Conservation (phyloP, 306 rosid genomes). For the Quercus dentata region DNA sequence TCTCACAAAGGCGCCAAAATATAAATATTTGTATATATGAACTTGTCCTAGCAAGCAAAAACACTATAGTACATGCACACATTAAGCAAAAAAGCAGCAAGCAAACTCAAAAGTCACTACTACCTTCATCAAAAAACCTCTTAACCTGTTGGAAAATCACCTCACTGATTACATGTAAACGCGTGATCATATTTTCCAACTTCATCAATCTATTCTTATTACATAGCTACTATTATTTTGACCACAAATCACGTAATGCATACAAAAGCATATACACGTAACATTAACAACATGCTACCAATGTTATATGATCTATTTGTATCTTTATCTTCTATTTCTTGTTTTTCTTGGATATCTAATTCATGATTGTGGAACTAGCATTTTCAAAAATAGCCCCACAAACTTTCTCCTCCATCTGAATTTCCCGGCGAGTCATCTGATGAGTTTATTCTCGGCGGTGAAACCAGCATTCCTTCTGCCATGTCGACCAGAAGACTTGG, state of each 20-base stretch:
- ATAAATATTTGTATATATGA: too few species aligned
- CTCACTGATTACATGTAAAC: not conserved
- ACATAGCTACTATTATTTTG: not conserved
- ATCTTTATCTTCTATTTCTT: not conserved
- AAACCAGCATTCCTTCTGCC: conserved; percentile 91
- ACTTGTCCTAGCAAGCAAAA: not conserved
- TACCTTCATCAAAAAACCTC: not conserved
- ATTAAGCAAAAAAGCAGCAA: not conserved
- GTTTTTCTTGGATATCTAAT: not conserved
- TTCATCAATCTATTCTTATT: not conserved
- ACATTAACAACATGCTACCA: not conserved
- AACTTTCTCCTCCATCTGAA: conserved; percentile 38
- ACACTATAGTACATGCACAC: not conserved
- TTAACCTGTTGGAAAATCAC: not conserved
- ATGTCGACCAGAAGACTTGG: conserved; percentile 77
- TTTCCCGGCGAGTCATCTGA: conserved; percentile 40
- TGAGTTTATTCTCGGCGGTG: conserved; percentile 76
- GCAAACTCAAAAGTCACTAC: not conserved
- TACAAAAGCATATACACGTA: not conserved
- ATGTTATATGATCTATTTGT: not conserved
- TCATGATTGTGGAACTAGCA: not conserved
- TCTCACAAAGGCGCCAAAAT: not conserved
- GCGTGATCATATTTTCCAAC: not conserved
- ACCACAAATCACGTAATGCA: not conserved
- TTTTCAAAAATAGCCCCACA: conserved; percentile 63